These are phyloP conservation scores for Chlorella sp. DNA, from an alignment of 139 green algal species.

Conservation along the genomic window DNA sequence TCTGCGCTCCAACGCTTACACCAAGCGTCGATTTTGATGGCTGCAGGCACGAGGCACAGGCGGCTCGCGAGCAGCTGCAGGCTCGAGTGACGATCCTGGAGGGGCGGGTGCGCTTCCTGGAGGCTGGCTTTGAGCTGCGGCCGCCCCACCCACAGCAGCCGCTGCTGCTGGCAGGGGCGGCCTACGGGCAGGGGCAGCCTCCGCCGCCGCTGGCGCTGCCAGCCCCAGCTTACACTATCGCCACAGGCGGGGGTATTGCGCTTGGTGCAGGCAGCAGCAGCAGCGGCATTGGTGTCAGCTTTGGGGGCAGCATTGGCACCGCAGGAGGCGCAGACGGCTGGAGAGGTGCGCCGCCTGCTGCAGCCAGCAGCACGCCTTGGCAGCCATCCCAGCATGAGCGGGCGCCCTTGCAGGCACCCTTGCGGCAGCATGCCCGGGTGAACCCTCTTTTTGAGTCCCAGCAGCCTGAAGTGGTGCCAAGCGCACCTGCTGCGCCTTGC, in stretches of 20 bases:
- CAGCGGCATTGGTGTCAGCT: background rate
- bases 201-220: background rate
- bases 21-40: background rate
- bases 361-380: no score
- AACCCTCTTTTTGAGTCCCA: no score
- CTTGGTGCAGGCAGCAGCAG: background rate
- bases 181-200: background rate
- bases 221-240: no score
- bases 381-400: no score
- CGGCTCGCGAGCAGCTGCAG: slow-evolving; percentile 20
- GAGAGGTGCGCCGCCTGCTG: no score
- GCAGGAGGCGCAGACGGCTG: background rate
- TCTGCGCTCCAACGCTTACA: no score
- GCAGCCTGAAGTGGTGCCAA: no score
- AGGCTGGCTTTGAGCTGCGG: slow-evolving; percentile 19
- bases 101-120: slow-evolving; percentile 25
- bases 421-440: no score
- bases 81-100: slow-evolving; percentile 28
- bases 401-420: no score
- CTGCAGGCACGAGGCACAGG: slow-evolving; percentile 14
- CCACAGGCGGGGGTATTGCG: background rate
- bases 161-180: background rate
- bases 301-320: background rate
- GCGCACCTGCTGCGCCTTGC: no score
- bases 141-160: background rate